A percentile compares a stretch with the other conserved stretches of the same genome.
Evolutionary conservation across 192 early-diverging fungal genomes (phyloP).

Genomic region (Rhizophagus prolifer): DNA sequence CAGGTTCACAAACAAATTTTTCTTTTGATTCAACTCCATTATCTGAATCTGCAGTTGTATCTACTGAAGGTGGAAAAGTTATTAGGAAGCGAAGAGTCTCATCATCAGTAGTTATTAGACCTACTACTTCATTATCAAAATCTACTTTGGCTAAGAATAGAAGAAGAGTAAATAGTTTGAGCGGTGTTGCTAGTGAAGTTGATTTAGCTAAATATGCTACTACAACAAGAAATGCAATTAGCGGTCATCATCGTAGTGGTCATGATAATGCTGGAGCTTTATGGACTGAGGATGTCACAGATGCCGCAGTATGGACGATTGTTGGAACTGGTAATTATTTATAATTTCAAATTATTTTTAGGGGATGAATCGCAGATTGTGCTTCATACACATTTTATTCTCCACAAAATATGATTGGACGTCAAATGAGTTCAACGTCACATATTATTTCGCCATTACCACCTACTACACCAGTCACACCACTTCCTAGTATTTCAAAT

Average conservation of each 20-base stretch:
- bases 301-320: slow-evolving; percentile 91
- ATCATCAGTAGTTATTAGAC: slow-evolving; percentile 41
- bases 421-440: slow-evolving; percentile 22
- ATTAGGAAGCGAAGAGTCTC: slow-evolving; percentile 44
- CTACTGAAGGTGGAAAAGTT: slow-evolving; percentile 31
- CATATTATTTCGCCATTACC: slow-evolving; percentile 29
- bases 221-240: slow-evolving; percentile 26
- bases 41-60: slow-evolving; percentile 33
- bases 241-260: neutral
- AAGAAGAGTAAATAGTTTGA: slow-evolving; percentile 55
- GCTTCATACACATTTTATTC: slow-evolving; percentile 56
- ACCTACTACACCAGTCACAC: slow-evolving; percentile 17
- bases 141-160: slow-evolving; percentile 37
- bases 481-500: slow-evolving; percentile 15
- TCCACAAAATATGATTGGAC: slow-evolving; percentile 40
- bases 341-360: slow-evolving; percentile 13
- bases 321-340: slow-evolving; percentile 69
- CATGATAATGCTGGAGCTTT: slow-evolving; percentile 41
- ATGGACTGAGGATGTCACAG: slow-evolving; percentile 82
- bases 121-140: slow-evolving; percentile 26
- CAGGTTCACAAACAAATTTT: slow-evolving; percentile 23
- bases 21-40: slow-evolving; percentile 23
- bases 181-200: slow-evolving; percentile 41
- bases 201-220: slow-evolving; percentile 39
- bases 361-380: slow-evolving; percentile 51